Evolutionary conservation across 1,139 yeast genomes (phyloP).

Genomic region (Entelexis paramagnoliae): DNA sequence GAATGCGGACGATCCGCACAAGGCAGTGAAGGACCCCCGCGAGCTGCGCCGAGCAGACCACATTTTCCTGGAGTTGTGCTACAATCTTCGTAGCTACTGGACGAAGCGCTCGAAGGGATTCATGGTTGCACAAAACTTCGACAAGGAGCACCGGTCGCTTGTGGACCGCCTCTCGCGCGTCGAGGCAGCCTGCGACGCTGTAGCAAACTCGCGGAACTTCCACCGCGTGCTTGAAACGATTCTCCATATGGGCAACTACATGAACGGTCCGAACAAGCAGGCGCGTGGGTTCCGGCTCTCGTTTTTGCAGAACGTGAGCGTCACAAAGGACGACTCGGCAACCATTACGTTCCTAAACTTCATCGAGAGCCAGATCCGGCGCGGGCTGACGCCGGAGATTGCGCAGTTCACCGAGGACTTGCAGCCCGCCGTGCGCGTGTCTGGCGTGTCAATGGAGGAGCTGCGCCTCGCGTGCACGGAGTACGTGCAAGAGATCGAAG

Average conservation of each 20-base stretch:
- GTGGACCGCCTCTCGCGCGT: slow-evolving; percentile 48
- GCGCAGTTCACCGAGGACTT: slow-evolving; percentile 72
- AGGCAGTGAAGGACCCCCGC: slow-evolving; percentile 48
- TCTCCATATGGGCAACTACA: slow-evolving; percentile 79
- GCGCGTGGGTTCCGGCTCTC: slow-evolving; percentile 79
- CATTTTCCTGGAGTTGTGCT: slow-evolving; percentile 65
- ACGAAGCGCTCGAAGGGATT: slow-evolving; percentile 72
- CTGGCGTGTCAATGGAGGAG: slow-evolving; percentile 67
- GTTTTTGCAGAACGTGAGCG: slow-evolving; percentile 69
- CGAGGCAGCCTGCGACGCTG: slow-evolving; percentile 54
- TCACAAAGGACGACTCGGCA: slow-evolving; percentile 74
- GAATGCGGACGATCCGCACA: slow-evolving; percentile 30
- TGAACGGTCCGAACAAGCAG: slow-evolving; percentile 75
- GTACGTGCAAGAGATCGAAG: slow-evolving; percentile 43
- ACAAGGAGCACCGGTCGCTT: slow-evolving; percentile 64
- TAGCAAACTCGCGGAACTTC: slow-evolving; percentile 56
- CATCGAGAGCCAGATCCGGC: slow-evolving; percentile 68
- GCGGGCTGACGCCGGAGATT: slow-evolving; percentile 59
- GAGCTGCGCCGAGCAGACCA: slow-evolving; percentile 74
- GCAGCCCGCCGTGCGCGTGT: slow-evolving; percentile 47
- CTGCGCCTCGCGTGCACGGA: slow-evolving; percentile 61
- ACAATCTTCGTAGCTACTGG: slow-evolving; percentile 77
- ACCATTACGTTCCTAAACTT: slow-evolving; percentile 77
- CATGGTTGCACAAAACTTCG: slow-evolving; percentile 54
- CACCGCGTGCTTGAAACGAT: slow-evolving; percentile 63